Evolutionary conservation across 495 filamentous ascomycete genomes (phyloP), one percentile per base, ranked within the genome.

Genomic region (Hyaloscypha bicolor): DNA sequence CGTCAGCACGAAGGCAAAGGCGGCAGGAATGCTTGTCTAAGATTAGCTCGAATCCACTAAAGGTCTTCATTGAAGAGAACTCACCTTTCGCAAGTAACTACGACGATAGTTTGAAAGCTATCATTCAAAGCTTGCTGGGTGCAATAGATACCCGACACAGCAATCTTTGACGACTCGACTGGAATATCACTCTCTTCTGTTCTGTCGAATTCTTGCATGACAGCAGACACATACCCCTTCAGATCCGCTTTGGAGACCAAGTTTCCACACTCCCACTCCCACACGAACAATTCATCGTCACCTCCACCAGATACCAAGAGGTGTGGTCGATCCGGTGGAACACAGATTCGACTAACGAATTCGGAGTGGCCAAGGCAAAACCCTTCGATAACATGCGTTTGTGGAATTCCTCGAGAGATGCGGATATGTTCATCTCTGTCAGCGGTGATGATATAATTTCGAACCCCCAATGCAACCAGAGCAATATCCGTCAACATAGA

Each of bases 371-470:
- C 94, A 19, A 97, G 81, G 71, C 94, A 97, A 75, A 89, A 97
- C 2, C 82, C 82, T 74, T 98, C 95, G 75, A 97, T 96, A 66
- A 98, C 79, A 73, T 96, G 90, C 4, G 90, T 81, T 77, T 98
- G 92, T 8, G 94, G 93, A 22, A 87, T 79, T 4, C 88, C 91
- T 64, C 95, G 85, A 31, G 94, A 95, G 9, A 99, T 83, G 62
- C 95, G 93, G 72, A 99, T 97, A 75, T 98, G 96, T 81, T 99
- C 95, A 80, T 99, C 95, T 63, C 95, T 88, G 79, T 99, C 95
- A 22, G 89, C 90, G 9, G 93, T 96, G 69, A 99, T 74, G 68
- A 98, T 90, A 75, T 94, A 97, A 52, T 76, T 80, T 60, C 86
- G 79, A 4, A 75, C 74, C 30, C 79, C 60, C 6, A 72, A 62